Evolutionary conservation across 129 eudicot genomes (phyloP).

Genomic region (Flaveria brownii): DNA sequence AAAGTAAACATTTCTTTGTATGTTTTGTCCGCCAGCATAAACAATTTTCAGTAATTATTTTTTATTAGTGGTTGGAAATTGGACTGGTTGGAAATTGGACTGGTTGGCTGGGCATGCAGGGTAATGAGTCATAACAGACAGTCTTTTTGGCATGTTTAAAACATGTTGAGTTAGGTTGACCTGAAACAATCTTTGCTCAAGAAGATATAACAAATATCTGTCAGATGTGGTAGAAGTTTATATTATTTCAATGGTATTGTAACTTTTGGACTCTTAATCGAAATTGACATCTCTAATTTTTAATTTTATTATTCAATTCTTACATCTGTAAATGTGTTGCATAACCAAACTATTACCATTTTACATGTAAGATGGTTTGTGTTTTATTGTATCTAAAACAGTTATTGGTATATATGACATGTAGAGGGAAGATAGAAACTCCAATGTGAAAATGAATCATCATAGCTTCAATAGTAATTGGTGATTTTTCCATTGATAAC

Average conservation of each 20-base stretch:
- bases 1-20: slow-evolving; percentile 50
- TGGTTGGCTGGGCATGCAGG: too few relatives aligned
- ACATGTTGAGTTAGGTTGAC: background rate
- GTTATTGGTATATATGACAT: slow-evolving; percentile 1
- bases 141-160: background rate
- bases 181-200: background rate
- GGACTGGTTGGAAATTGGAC: background rate
- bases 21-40: slow-evolving; percentile 15
- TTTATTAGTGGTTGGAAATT: background rate
- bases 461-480: background rate
- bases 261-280: background rate
- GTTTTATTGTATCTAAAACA: too few relatives aligned
- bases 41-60: background rate
- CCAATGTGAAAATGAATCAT: background rate
- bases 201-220: too few relatives aligned
- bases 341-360: background rate
- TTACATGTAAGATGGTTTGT: slow-evolving; percentile 47
- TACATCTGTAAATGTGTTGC: background rate
- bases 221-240: too few relatives aligned
- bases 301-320: background rate
- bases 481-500: background rate
- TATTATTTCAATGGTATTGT: too few relatives aligned
- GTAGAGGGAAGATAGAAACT: background rate
- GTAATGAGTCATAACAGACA: background rate
- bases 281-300: background rate